Evolutionary conservation across 1,139 yeast species (phyloP), one percentile per base, ranked within the genome.

Genomic region (Magnusiomyces magnusii): DNA sequence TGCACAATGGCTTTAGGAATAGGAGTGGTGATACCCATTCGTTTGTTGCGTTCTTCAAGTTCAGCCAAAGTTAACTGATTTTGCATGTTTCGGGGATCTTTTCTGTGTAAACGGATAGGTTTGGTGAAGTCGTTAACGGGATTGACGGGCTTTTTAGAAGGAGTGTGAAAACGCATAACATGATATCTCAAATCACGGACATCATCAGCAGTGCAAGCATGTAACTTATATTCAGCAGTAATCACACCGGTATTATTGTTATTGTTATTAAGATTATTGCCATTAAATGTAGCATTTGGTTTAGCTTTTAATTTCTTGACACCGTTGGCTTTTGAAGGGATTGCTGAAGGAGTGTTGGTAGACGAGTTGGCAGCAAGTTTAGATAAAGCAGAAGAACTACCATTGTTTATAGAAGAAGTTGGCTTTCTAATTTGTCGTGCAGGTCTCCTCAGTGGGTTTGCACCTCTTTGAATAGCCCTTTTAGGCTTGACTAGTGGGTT

Each of bases 21-120:
- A n/a, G 56, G 31, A 15, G 54, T 67, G 68, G 76, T 72, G 69
- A 79, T 68, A 73, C 76, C 62, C 79, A 82, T 54, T 81, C 87
- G 64, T 79, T 79, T 63, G 62, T 76, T 83, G 72, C 78, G 81
- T 71, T 75, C 81, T 67, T 76, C 92, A 58, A 82, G 75, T 64
- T 84, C 89, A 65, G 80, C 77, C 64, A 85, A 69, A 1, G 87
- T 86, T 65, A 88, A 75, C 72, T 89, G 96, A 68, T 87, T 88
- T 69, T 89, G 97, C 70, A 92, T 77, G 69, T 89, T 89, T 66
- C 91, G 81, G 0, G 98, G 97, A 71, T 92, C 98, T 70, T 92
- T 91, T 66, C 98, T 80, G 71, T 91, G 97, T 68, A 92, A 76
- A 65, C 97, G 77, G 21, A 92, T 86, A 0, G 99, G 99, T 61